These are phyloP conservation scores for Aspergillus steynii DNA, from an alignment of 495 filamentous ascomycete species.

Conservation along the genomic window DNA sequence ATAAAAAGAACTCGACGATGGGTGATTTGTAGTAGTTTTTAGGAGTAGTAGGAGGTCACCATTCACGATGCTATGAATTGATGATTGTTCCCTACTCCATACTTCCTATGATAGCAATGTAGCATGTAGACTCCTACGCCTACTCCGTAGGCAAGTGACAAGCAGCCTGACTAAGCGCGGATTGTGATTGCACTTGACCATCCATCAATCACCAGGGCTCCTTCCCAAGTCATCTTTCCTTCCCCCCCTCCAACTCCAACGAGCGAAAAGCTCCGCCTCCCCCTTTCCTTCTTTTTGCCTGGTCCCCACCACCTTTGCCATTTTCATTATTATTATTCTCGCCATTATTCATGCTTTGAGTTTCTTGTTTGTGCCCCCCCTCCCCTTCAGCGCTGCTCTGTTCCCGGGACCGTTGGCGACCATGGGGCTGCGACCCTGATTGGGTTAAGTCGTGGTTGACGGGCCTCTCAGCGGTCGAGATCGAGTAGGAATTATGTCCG, in stretches of 20 bases:
- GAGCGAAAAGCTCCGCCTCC: slow-evolving; percentile 3
- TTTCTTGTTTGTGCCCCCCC: slow-evolving; percentile 12
- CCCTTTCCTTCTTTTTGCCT: slow-evolving; percentile 10
- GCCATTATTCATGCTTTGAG: slow-evolving; percentile 2
- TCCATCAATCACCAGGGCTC: not conserved
- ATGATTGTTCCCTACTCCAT: too few relatives aligned
- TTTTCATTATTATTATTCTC: slow-evolving; percentile 1
- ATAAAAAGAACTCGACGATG: too few relatives aligned
- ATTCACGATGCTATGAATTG: too few relatives aligned
- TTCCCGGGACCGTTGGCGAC: slow-evolving; percentile 5
- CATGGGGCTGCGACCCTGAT: slow-evolving; percentile 21
- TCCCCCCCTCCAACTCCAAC: slow-evolving; percentile 1
- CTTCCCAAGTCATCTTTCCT: not conserved
- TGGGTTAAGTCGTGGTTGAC: slow-evolving; percentile 18
- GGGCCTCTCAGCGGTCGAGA: slow-evolving; percentile 6
- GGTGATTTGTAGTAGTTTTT: too few relatives aligned
- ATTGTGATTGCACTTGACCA: not conserved
- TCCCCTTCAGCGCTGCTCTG: not conserved
- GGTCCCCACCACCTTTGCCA: not conserved
- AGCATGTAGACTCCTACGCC: too few relatives aligned
- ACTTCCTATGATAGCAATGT: too few relatives aligned
- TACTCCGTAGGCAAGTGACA: too few relatives aligned
- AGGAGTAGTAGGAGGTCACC: too few relatives aligned
- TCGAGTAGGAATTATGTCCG: slow-evolving; percentile 39
- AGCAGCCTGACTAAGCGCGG: slow-evolving; percentile 2